A percentile compares a stretch with the other conserved stretches of the same genome.
Evolutionary conservation across 805 yeast species (phyloP).

Genomic region (Schizosaccharomyces octosporus): DNA sequence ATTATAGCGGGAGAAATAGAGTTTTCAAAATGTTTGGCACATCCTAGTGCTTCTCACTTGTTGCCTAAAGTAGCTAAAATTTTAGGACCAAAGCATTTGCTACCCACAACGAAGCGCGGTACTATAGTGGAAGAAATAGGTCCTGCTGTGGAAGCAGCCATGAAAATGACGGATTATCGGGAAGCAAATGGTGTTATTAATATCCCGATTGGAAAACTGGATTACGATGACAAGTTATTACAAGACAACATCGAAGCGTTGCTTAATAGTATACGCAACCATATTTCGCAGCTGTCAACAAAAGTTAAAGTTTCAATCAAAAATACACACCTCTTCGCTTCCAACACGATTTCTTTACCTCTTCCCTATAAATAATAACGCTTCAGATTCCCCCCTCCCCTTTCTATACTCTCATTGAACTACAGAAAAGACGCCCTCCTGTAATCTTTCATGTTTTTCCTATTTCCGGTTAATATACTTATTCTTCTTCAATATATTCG

Average conservation of each 20-base stretch:
- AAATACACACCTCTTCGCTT: neutral
- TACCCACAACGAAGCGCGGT: constrained; percentile 71
- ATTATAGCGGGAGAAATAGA: constrained; percentile 31
- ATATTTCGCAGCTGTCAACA: neutral
- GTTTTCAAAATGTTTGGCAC: constrained; percentile 59
- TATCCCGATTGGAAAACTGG: neutral
- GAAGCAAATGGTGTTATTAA: neutral
- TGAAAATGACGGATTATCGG: neutral
- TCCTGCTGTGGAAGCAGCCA: neutral
- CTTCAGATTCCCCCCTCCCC: no score
- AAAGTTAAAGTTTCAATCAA: neutral
- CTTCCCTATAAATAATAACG: neutral
- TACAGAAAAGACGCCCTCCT: no score
- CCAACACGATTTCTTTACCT: neutral
- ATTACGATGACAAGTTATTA: neutral
- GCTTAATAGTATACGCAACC: neutral
- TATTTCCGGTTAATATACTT: no score
- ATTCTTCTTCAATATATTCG: no score
- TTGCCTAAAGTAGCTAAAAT: constrained; percentile 47
- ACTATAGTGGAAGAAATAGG: constrained; percentile 25
- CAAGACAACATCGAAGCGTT: neutral
- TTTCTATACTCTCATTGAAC: no score
- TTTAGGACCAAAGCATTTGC: constrained; percentile 69
- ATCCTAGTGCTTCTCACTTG: constrained; percentile 50
- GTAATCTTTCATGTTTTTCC: no score